These are phyloP conservation scores for Nannochloropsis salina DNA, from an alignment of 108 stramenopile genomes.

Conservation along the genomic window DNA sequence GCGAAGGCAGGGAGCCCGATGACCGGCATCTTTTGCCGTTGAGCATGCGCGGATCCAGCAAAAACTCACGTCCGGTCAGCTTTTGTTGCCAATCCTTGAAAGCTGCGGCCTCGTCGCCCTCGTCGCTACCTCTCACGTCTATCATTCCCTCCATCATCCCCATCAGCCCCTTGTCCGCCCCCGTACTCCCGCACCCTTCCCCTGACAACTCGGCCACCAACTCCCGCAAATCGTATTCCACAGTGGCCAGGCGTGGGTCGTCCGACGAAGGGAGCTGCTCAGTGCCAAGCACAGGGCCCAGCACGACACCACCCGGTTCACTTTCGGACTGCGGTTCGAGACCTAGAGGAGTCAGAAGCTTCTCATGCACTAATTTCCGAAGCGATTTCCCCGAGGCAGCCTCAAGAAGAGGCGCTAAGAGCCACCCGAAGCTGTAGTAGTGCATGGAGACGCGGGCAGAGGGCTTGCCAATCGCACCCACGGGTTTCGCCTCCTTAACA, in stretches of 20 bases:
- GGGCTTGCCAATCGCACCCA: conserved; percentile 35
- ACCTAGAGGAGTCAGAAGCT: conserved; percentile 38
- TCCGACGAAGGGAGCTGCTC: neutral
- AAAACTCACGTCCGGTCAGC: neutral
- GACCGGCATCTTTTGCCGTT: conserved; percentile 3
- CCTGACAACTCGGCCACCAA: neutral
- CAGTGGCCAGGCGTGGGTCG: conserved; percentile 27
- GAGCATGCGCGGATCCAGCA: neutral
- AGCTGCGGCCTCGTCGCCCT: neutral
- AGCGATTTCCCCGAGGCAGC: neutral
- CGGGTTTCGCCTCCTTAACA: conserved; percentile 37
- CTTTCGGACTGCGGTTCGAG: conserved; percentile 25
- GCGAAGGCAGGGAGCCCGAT: neutral
- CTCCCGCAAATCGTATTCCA: conserved; percentile 31
- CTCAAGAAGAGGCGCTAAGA: conserved; percentile 27
- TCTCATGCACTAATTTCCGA: conserved; percentile 29
- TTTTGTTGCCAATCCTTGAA: neutral
- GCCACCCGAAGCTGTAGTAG: conserved; percentile 49
- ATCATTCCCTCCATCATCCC: conserved; percentile 12
- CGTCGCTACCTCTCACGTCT: neutral
- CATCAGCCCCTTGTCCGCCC: neutral
- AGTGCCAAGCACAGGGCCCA: conserved; percentile 18
- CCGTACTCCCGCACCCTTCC: neutral
- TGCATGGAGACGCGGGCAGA: conserved; percentile 15
- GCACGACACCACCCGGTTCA: conserved; percentile 32